Evolutionary conservation across 2,329 filamentous ascomycete species (phyloP), one percentile per base, ranked within the genome.

Genomic region (Fusarium clavum): DNA sequence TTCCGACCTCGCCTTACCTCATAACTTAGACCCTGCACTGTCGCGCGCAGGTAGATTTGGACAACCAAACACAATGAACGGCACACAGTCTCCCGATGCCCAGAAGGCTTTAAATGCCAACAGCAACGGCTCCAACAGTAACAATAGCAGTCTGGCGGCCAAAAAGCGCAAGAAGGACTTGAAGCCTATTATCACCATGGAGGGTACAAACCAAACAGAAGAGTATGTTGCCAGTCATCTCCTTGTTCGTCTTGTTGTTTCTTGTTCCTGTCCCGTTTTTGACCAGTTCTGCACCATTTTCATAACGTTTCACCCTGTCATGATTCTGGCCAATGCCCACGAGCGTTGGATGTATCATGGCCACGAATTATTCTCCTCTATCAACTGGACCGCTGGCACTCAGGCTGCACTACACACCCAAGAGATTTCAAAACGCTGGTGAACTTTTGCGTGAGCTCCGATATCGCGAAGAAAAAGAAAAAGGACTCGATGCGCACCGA

Each of bases 101-200:
- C 77, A 80, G 68, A 77, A 79, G 72, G 64, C 71, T n/a, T 65
- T 74, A 27, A 60, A 75, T 30, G 57, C 65, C 61, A 69, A 60
- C 54, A 63, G 76, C 57, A 80, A 80, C 62, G 75, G 77, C n/a
- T 61, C 71, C 43, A 67, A 59, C 53, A 75, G 71, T 52, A 75
- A 65, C 53, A 75, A 57, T 57, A 74, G 70, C 56, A 77, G 72
- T 54, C 67, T 76, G n/a, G 63, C 70, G 25, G 75, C 76, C 24
- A 93, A 92, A 85, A 93, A 93, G 85, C 87, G 90, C 77, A 90
- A 91, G 84, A 93, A 93, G 85, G 89, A 91, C 57, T 82, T 92
- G 72, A 92, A 92, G 82, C 91, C 91, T 75, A 93, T 93, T 77
- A 91, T 93, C 80, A 93, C 91, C 43, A 91, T 87, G 64, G 90